Evolutionary conservation across 139 green algal species (phyloP), one percentile per base, ranked within the genome.

Genomic region (Picochlorum sp.): DNA sequence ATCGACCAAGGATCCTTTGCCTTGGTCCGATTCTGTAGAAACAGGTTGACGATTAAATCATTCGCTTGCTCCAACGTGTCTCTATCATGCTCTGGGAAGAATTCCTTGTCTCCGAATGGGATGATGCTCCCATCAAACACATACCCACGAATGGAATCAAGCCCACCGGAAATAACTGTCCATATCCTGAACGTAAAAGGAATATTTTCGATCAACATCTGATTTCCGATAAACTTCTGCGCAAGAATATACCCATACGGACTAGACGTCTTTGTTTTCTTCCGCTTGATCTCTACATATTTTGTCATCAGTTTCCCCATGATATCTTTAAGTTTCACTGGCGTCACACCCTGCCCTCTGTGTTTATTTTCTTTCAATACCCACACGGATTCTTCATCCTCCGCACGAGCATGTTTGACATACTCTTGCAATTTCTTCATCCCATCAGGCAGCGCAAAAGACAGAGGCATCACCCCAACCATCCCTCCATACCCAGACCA

Each of bases 41-140:
- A 91, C 13, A 90, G 66, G 47, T 91, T 92, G 9, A 90, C 84
- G 8, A 83, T 65, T 24, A 83, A 68, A 13, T 41, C 54, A 15
- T 57, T 28, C 49, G 57, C 26, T 13, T 65, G 15, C 13, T 20
- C 49, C 30, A 66, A 16, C 9, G 47, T 38, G 18, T 54, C 26
- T 23, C 49, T 38, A 3, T 15, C n/a, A 38, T 7, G 23, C 62
- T 34, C 23, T 60, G 23, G 5, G 31, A 13, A 14, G 13, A 23
- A 15, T 14, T 41, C 13, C 37, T 30, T 50, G 49, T 50, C 23
- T 2, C 81, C 83, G 56, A 89, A 89, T 13, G 81, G 63, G 24
- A 80, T 51, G 11, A 89, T 73, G 3, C 83, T 82, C 8, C 78
- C 78, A 18, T 77, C 49, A 61, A 76, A 88, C 0, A 89, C 57